Evolutionary conservation across 1,284 basidiomycete genomes (phyloP).

Genomic region (Pseudozyma thailandica): DNA sequence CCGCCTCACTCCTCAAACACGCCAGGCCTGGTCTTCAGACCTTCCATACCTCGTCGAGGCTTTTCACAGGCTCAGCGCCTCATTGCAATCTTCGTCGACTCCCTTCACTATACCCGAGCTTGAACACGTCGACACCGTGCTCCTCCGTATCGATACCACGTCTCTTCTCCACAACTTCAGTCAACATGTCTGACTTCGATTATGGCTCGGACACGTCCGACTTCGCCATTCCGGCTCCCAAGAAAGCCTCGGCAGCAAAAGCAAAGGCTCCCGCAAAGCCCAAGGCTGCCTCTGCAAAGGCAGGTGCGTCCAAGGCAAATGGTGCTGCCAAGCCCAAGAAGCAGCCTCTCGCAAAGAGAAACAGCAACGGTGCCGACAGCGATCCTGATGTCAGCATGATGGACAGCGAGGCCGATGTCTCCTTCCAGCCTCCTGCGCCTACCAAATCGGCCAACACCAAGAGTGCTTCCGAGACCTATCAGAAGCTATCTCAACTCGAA

Average conservation of each 20-base stretch:
- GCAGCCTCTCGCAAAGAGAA: slow-evolving; percentile 74
- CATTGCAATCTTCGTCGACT: background rate
- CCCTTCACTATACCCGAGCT: slow-evolving; percentile 21
- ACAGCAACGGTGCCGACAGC: slow-evolving; percentile 70
- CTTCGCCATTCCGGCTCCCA: slow-evolving; percentile 36
- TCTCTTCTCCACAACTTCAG: slow-evolving; percentile 8
- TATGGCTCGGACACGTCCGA: slow-evolving; percentile 40
- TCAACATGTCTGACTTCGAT: slow-evolving; percentile 43
- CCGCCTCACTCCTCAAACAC: slow-evolving; percentile 26
- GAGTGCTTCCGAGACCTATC: slow-evolving; percentile 89
- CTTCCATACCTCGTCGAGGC: slow-evolving; percentile 2
- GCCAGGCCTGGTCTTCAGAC: slow-evolving; percentile 4
- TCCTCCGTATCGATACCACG: no score
- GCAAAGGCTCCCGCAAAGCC: slow-evolving; percentile 29
- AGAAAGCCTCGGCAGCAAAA: slow-evolving; percentile 70
- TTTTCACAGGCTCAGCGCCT: background rate
- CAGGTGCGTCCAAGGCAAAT: slow-evolving; percentile 69
- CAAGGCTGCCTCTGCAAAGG: slow-evolving; percentile 60
- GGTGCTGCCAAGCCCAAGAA: slow-evolving; percentile 75
- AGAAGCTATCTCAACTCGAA: slow-evolving; percentile 95
- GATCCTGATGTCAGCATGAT: slow-evolving; percentile 70
- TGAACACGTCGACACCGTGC: background rate
- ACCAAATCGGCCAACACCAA: slow-evolving; percentile 71
- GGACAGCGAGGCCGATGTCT: slow-evolving; percentile 41
- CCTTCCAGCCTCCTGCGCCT: slow-evolving; percentile 31